A percentile compares a stretch with the other conserved stretches of the same genome.
phyloP scores from a whole-genome alignment of 1,139 yeast genomes.

The Citeromyces siamensis region DNA sequence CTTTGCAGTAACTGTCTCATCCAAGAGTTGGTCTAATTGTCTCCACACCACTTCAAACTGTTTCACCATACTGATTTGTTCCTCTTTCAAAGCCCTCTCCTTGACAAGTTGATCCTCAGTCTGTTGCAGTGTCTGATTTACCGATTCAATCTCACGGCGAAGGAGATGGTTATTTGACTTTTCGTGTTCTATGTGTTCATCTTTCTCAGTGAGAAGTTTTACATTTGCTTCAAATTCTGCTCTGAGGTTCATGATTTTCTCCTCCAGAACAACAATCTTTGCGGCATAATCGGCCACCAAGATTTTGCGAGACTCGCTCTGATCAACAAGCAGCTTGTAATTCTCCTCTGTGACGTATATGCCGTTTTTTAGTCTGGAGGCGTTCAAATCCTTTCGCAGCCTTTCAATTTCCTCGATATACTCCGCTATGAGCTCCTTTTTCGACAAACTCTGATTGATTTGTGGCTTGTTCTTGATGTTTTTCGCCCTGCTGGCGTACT shows the following conservation, averaged over 20 bases:
- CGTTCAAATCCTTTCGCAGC: conserved; percentile 40
- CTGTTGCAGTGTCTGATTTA: background rate
- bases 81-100: conserved; percentile 12
- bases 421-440: conserved; percentile 43
- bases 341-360: conserved; percentile 47
- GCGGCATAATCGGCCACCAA: background rate
- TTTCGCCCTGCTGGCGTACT: conserved; percentile 72
- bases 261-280: background rate
- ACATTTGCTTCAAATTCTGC: background rate
- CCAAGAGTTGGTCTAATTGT: conserved; percentile 11
- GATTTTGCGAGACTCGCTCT: conserved; percentile 8
- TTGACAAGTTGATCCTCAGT: conserved; percentile 7
- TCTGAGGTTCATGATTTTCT: background rate
- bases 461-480: conserved; percentile 44
- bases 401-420: conserved; percentile 44
- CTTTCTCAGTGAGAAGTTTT: background rate
- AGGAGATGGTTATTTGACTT: background rate
- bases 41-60: conserved; percentile 10
- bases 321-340: conserved; percentile 33
- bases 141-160: background rate
- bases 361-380: conserved; percentile 54
- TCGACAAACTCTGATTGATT: conserved; percentile 27
- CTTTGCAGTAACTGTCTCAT: conserved; percentile 9
- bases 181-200: background rate
- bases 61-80: conserved; percentile 13